Base-by-base conservation (phyloP, 2,329 filamentous ascomycete genomes). In the Pleomassaria siparia region DNA sequence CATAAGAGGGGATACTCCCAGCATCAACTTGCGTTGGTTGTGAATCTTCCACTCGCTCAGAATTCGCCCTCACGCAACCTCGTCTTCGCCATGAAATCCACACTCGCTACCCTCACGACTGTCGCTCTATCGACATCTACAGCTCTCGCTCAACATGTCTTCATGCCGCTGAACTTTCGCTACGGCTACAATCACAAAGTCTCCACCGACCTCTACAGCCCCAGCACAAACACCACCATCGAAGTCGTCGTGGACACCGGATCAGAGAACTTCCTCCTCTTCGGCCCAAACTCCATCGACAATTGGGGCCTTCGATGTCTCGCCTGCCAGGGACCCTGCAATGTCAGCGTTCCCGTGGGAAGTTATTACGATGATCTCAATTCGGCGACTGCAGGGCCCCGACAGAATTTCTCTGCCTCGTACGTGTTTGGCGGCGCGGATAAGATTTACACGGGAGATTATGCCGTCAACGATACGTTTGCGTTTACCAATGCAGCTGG, bases 161-260 rank as follows among this genome's bases (percentile, higher is more conserved):
- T 24, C 6, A 40, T 40, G 36, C 36, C 36, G 4, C 36, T 40
- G 5, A 24, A 40, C 36, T 16, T 40, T 10, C 36, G 36, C 24
- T 40, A 40, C 20, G 36, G 36, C 21, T 13, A 18, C 12, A 40
- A 40, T 16, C 36, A 40, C 20, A 40, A 40, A 13, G 36, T 40
- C 21, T 24, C 36, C 5, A 40, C 36, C 2, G 36, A 40, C 21
- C 36, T 40, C 18, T 40, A 24, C 21, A 24, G 20, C 21, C 11
- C 36, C 3, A 15, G 6, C 36, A 24, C 20, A 22, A 24, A 40
- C 36, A 24, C 20, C 10, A 40, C 21, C 7, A 40, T 40, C 36
- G 36, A 40, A 13, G 36, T 40, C 6, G 20, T 24, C 18, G 20
- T 24, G 20, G 36, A 40, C 36, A 24, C 13, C n/a, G 36, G 36